phyloP scores from a whole-genome alignment of 768 basidiomycete species.

The Leccinum pellstonianum region DNA sequence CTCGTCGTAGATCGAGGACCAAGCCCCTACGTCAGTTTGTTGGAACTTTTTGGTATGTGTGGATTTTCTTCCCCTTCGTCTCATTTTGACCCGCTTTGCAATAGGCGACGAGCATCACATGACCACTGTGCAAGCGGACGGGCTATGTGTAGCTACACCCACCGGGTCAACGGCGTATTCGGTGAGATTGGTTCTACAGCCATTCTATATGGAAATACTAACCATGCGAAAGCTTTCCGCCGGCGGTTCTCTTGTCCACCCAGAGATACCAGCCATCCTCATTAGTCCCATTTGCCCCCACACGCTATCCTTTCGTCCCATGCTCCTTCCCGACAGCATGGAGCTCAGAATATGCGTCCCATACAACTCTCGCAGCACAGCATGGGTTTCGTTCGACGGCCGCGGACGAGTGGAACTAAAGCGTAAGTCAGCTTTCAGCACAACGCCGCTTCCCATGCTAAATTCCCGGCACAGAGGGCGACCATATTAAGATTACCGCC shows the following conservation, averaged over 20 bases:
- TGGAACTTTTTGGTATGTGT: constrained; percentile 91
- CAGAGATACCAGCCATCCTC: constrained; percentile 93
- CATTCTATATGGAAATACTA: constrained; percentile 4
- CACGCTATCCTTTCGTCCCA: constrained; percentile 96
- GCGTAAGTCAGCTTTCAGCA: constrained; percentile 53
- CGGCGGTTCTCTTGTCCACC: constrained; percentile 95
- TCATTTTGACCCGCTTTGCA: constrained; percentile 2
- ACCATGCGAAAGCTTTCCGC: constrained; percentile 68
- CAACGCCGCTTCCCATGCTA: constrained; percentile 5
- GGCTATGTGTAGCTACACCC: constrained; percentile 90
- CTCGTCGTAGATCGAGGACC: constrained; percentile 97
- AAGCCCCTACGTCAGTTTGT: constrained; percentile 92
- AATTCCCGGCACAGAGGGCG: constrained; percentile 70
- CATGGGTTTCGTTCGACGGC: constrained; percentile 99
- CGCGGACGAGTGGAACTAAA: constrained; percentile 93
- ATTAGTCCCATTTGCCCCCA: constrained; percentile 99
- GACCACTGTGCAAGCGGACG: constrained; percentile 98
- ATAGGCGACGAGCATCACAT: constrained; percentile 97
- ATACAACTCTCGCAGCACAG: constrained; percentile 96
- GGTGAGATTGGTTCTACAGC: constrained; percentile 41
- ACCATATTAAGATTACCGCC: constrained; percentile 97
- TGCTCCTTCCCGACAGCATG: constrained; percentile 98
- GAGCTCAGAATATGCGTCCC: constrained; percentile 98
- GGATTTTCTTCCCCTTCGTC: neutral
- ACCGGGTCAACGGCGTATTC: constrained; percentile 99